These are phyloP conservation scores for Trichoderma harzianum DNA, from an alignment of 2,329 filamentous ascomycete genomes.

Conservation along the genomic window DNA sequence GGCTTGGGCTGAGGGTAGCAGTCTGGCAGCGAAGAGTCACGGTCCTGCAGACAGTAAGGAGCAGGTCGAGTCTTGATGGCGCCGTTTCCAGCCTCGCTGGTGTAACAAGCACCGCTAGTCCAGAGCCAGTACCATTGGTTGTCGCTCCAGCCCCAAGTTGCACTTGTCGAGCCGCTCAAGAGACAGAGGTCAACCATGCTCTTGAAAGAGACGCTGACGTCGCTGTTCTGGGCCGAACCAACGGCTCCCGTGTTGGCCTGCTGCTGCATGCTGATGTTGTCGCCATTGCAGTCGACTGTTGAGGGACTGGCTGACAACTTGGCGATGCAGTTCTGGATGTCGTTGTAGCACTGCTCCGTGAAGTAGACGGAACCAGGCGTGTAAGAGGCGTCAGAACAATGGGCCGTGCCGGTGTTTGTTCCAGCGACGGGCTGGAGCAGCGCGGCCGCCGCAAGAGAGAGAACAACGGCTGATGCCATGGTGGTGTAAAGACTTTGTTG, in stretches of 20 bases:
- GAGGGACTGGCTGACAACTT: slow-evolving; percentile 7
- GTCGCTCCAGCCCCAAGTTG: slow-evolving; percentile 7
- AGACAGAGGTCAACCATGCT: slow-evolving; percentile 10
- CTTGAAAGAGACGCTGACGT: slow-evolving; percentile 1
- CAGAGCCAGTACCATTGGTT: slow-evolving; percentile 13
- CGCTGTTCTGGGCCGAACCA: background rate
- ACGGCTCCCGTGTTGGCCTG: background rate
- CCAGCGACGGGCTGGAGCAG: background rate
- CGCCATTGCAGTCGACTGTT: background rate
- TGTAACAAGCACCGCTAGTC: background rate
- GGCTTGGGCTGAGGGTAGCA: slow-evolving; percentile 3
- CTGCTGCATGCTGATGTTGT: slow-evolving; percentile 15
- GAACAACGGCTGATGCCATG: background rate
- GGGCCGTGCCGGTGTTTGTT: background rate
- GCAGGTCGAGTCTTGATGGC: slow-evolving; percentile 7
- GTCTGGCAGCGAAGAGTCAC: background rate
- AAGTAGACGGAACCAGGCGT: background rate
- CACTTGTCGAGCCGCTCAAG: background rate
- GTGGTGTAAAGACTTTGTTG: background rate
- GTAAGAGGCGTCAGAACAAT: background rate
- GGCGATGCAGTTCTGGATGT: slow-evolving; percentile 7
- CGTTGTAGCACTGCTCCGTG: background rate
- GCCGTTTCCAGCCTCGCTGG: background rate
- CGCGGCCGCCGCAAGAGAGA: slow-evolving; percentile 3
- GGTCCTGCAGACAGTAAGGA: slow-evolving; percentile 8